These are phyloP conservation scores for Erythrophleum ivorense DNA, from an alignment of 331 rosid species.

Conservation along the genomic window DNA sequence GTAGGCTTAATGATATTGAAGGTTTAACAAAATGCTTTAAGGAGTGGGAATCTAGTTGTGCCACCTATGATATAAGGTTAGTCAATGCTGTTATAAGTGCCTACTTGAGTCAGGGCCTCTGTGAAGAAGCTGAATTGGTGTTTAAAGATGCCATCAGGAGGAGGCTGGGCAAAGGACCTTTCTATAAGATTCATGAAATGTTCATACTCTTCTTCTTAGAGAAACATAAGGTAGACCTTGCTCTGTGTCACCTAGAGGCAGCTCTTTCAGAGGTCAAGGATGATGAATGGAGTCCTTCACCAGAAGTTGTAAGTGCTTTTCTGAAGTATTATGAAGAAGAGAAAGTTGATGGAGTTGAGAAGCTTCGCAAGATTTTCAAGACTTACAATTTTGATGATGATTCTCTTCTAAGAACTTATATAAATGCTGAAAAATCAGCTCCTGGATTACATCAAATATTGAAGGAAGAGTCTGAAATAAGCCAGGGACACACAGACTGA, in stretches of 20 bases:
- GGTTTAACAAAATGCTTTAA: constrained; percentile 59
- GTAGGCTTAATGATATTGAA: constrained; percentile 66
- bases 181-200: constrained; percentile 56
- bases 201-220: constrained; percentile 65
- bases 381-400: constrained; percentile 48
- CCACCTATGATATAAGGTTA: constrained; percentile 61
- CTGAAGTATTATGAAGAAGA: constrained; percentile 63
- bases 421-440: neutral
- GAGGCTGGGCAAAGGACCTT: constrained; percentile 50
- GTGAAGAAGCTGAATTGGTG: constrained; percentile 62
- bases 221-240: constrained; percentile 51
- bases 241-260: constrained; percentile 60
- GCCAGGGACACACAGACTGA: neutral
- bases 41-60: constrained; percentile 76
- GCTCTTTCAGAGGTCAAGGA: constrained; percentile 51
- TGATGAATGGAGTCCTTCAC: constrained; percentile 56
- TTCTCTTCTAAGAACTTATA: neutral
- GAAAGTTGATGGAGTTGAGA: constrained; percentile 64
- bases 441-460: neutral
- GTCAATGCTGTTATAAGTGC: constrained; percentile 47
- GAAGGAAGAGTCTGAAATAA: neutral
- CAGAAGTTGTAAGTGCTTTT: constrained; percentile 51
- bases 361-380: constrained; percentile 64
- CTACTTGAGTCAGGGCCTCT: constrained; percentile 62
- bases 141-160: constrained; percentile 59